A percentile compares a stretch with the other conserved stretches of the same genome.
Evolutionary conservation across 371 early-diverging fungal genomes (phyloP).

Genomic region (Batrachochytrium dendrobatidis): DNA sequence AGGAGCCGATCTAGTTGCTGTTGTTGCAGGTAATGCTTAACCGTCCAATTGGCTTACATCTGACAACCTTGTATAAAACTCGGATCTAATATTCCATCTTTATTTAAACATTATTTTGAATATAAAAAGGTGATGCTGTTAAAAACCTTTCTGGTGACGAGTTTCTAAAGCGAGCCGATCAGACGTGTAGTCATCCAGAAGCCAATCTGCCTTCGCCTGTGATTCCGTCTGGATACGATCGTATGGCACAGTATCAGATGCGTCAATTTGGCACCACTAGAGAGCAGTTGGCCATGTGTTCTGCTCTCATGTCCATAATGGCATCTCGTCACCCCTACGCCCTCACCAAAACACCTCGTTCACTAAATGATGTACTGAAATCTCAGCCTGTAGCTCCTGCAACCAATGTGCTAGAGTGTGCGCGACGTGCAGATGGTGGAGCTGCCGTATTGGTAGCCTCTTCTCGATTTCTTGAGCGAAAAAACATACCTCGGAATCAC

Average conservation of each 20-base stretch:
- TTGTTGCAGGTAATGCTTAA: slow-evolving; percentile 29
- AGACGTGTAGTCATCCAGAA: slow-evolving; percentile 21
- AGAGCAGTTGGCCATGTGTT: slow-evolving; percentile 26
- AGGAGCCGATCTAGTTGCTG: slow-evolving; percentile 28
- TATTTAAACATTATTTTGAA: too few relatives aligned
- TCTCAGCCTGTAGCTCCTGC: slow-evolving; percentile 26
- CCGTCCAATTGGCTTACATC: neutral
- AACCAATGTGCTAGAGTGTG: slow-evolving; percentile 30
- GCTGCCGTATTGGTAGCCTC: slow-evolving; percentile 26
- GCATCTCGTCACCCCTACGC: slow-evolving; percentile 28
- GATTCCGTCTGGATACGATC: slow-evolving; percentile 28
- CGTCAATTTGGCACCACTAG: slow-evolving; percentile 21
- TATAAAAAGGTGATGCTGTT: slow-evolving; percentile 22
- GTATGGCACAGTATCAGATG: slow-evolving; percentile 27
- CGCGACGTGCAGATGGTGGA: slow-evolving; percentile 30
- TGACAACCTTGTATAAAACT: neutral
- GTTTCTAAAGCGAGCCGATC: slow-evolving; percentile 28
- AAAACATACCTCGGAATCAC: slow-evolving; percentile 12
- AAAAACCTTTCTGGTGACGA: slow-evolving; percentile 21
- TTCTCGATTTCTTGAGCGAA: slow-evolving; percentile 18
- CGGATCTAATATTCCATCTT: too few relatives aligned
- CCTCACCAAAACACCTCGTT: slow-evolving; percentile 20
- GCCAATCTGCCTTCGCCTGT: slow-evolving; percentile 19
- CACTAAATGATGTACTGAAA: slow-evolving; percentile 18
- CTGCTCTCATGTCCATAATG: slow-evolving; percentile 30